Evolutionary conservation across 495 filamentous ascomycete genomes (phyloP).

Genomic region (Monascus purpureus): DNA sequence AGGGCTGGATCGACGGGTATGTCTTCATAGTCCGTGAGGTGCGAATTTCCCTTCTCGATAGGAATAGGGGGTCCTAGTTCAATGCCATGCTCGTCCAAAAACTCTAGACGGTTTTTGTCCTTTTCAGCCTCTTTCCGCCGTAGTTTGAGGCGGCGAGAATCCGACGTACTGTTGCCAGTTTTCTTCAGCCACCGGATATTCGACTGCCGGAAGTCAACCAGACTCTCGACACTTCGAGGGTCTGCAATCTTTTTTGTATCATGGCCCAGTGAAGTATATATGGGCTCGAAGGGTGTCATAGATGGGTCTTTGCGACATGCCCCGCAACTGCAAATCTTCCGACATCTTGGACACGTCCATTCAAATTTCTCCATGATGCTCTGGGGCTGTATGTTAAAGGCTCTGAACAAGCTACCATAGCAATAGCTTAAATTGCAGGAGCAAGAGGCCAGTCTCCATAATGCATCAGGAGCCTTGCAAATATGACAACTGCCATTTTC

Average conservation of each 20-base stretch:
- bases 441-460: constrained; percentile 72
- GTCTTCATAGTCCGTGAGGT: constrained; percentile 11
- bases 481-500: constrained; percentile 57
- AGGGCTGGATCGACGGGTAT: constrained; percentile 41
- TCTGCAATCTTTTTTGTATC: constrained; percentile 83
- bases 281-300: constrained; percentile 64
- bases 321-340: constrained; percentile 69
- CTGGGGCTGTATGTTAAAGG: constrained; percentile 75
- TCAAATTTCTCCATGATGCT: constrained; percentile 58
- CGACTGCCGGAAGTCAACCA: constrained; percentile 73
- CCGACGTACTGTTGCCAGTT: constrained; percentile 27
- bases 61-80: constrained; percentile 11
- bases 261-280: constrained; percentile 70
- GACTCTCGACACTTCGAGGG: constrained; percentile 68
- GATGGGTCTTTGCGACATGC: constrained; percentile 48
- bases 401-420: constrained; percentile 77
- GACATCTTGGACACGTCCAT: constrained; percentile 83
- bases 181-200: constrained; percentile 68
- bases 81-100: constrained; percentile 23
- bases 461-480: constrained; percentile 56
- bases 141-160: constrained; percentile 32
- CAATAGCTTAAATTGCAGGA: constrained; percentile 66
- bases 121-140: constrained; percentile 36
- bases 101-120: constrained; percentile 26
- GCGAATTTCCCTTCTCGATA: constrained; percentile 10